A percentile compares a stretch with the other conserved stretches of the same genome.
Evolutionary conservation across 768 basidiomycete genomes (phyloP).

Genomic region (Tulasnella sp.): DNA sequence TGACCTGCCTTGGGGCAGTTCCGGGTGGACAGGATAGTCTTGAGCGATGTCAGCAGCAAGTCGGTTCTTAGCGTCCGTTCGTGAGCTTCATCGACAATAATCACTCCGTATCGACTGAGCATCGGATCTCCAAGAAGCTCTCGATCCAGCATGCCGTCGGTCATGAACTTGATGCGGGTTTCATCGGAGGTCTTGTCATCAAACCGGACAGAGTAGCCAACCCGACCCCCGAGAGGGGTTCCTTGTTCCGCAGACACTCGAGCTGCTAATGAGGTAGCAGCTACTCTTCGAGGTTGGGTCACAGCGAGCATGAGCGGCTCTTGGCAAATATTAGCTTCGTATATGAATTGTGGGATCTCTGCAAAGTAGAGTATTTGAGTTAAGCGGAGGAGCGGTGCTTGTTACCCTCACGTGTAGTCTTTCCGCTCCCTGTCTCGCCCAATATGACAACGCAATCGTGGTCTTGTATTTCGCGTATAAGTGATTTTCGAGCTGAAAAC

Average conservation of each 20-base stretch:
- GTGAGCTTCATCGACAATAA: constrained; percentile 96
- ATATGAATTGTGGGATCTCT: constrained; percentile 96
- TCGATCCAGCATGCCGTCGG: constrained; percentile 95
- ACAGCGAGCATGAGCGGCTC: constrained; percentile 75
- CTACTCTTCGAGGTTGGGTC: constrained; percentile 93
- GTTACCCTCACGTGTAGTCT: constrained; percentile 83
- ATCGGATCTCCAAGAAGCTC: constrained; percentile 79
- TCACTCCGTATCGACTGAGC: constrained; percentile 75
- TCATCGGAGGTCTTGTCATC: constrained; percentile 68
- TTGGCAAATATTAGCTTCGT: constrained; percentile 68
- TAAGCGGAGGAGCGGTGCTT: neutral
- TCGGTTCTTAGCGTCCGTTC: constrained; percentile 94
- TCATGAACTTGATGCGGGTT: constrained; percentile 93
- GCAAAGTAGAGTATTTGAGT: constrained; percentile 6
- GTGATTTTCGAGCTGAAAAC: constrained; percentile 63
- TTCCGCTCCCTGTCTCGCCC: constrained; percentile 97
- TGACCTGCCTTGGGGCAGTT: constrained; percentile 42
- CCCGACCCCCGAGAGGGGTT: constrained; percentile 61
- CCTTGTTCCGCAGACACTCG: constrained; percentile 86
- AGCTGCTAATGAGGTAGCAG: constrained; percentile 88
- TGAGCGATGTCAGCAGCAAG: constrained; percentile 84
- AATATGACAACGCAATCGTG: constrained; percentile 86
- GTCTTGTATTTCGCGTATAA: constrained; percentile 64
- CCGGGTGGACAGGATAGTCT: constrained; percentile 66
- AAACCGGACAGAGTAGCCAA: constrained; percentile 96